phyloP scores from a whole-genome alignment of 768 basidiomycete species.

The Tricholoma terreum region DNA sequence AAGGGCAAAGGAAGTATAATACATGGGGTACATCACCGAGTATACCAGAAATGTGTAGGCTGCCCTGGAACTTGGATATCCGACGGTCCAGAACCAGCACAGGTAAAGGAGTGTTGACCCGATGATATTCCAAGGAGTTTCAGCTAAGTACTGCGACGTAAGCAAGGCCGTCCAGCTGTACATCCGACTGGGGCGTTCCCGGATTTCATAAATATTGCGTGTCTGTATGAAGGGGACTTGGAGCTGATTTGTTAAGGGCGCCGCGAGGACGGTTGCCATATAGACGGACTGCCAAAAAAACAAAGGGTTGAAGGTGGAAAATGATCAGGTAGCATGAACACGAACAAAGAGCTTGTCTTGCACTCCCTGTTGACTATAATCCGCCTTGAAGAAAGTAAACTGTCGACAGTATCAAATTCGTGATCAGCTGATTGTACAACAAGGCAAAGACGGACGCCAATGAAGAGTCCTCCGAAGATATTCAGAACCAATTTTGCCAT shows the following conservation, averaged over 20 bases:
- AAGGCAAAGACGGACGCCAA: constrained; percentile 26
- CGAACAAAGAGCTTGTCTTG: constrained; percentile 68
- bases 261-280: constrained; percentile 51
- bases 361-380: constrained; percentile 49
- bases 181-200: constrained; percentile 63
- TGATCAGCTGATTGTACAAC: neutral
- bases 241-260: constrained; percentile 59
- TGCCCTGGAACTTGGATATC: constrained; percentile 48
- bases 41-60: constrained; percentile 59
- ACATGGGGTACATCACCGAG: constrained; percentile 57
- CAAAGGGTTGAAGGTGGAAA: neutral
- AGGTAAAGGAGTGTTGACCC: constrained; percentile 61
- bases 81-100: constrained; percentile 76
- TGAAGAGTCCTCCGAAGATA: constrained; percentile 51
- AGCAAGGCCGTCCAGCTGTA: constrained; percentile 64
- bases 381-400: constrained; percentile 64
- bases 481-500: constrained; percentile 58
- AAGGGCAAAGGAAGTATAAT: constrained; percentile 61
- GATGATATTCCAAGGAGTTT: constrained; percentile 64
- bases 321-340: constrained; percentile 13
- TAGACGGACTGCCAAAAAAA: constrained; percentile 45
- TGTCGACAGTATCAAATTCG: neutral
- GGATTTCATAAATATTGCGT: constrained; percentile 66
- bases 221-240: constrained; percentile 60
- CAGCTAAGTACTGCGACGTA: constrained; percentile 52